A percentile compares a stretch with the other conserved stretches of the same genome.
phyloP scores from a whole-genome alignment of 176 grass and related monocot species.

The Phragmites australis region DNA sequence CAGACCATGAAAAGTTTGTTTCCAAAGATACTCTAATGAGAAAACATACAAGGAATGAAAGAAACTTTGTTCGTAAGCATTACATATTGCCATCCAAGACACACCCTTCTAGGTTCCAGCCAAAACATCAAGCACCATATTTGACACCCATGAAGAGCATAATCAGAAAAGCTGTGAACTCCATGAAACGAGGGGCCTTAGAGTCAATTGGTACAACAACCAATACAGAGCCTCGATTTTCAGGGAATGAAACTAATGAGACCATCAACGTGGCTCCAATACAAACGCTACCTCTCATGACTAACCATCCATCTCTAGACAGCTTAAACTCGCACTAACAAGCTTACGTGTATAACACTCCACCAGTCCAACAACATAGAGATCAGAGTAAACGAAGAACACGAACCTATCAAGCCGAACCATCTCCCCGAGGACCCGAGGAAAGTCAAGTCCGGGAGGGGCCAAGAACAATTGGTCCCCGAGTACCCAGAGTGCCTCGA shows the following conservation, averaged over 20 bases:
- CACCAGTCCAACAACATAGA: not conserved
- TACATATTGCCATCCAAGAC: too few species aligned
- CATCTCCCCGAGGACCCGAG: too few species aligned
- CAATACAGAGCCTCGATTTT: not conserved
- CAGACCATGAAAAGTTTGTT: not conserved
- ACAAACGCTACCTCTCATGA: not conserved
- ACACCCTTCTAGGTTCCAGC: too few species aligned
- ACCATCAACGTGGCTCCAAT: not conserved
- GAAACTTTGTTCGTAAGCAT: not conserved
- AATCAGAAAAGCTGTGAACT: not conserved
- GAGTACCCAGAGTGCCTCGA: too few species aligned
- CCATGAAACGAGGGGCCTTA: not conserved
- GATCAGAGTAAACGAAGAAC: not conserved
- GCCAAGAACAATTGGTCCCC: too few species aligned
- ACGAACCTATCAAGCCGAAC: not conserved
- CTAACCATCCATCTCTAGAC: not conserved
- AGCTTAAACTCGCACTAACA: not conserved
- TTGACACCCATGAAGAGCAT: not conserved
- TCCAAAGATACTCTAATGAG: not conserved
- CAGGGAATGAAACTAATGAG: not conserved
- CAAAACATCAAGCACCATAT: not conserved
- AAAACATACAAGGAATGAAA: not conserved
- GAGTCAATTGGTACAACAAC: not conserved
- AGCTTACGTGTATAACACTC: not conserved
- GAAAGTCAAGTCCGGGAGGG: too few species aligned